phyloP scores from a whole-genome alignment of 371 early-diverging fungal species.

The Actinomucor elegans region DNA sequence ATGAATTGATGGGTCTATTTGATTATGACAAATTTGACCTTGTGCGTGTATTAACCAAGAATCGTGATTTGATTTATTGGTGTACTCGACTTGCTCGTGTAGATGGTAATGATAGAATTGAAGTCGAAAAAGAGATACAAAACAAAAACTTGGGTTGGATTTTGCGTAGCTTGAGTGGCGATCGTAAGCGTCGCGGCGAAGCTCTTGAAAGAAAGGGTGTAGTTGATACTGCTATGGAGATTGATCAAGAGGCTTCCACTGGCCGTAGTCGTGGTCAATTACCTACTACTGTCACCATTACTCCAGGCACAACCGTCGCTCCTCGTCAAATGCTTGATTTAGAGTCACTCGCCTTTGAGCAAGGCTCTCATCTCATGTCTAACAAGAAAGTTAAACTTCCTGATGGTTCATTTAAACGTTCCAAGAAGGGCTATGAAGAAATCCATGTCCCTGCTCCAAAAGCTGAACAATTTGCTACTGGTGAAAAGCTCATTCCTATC shows the following conservation, averaged over 20 bases:
- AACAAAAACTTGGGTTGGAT: constrained; percentile 70
- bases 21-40: constrained; percentile 94
- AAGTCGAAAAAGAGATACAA: constrained; percentile 71
- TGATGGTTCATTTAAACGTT: constrained; percentile 89
- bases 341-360: constrained; percentile 81
- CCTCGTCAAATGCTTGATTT: constrained; percentile 78
- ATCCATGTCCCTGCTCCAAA: constrained; percentile 95
- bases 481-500: constrained; percentile 76
- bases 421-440: constrained; percentile 96
- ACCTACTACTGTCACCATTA: constrained; percentile 43
- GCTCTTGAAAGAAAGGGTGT: constrained; percentile 73
- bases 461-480: constrained; percentile 60
- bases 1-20: constrained; percentile 90
- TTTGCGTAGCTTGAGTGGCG: constrained; percentile 66
- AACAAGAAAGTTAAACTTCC: constrained; percentile 94
- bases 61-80: constrained; percentile 91
- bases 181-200: constrained; percentile 68
- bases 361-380: constrained; percentile 95
- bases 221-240: constrained; percentile 60
- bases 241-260: constrained; percentile 26
- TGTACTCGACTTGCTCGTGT: constrained; percentile 86
- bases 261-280: constrained; percentile 46
- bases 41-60: constrained; percentile 83
- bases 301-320: constrained; percentile 49
- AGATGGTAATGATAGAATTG: constrained; percentile 51